Evolutionary conservation across 2,329 filamentous ascomycete species (phyloP).

Genomic region (Paracoccidioides lutzii): DNA sequence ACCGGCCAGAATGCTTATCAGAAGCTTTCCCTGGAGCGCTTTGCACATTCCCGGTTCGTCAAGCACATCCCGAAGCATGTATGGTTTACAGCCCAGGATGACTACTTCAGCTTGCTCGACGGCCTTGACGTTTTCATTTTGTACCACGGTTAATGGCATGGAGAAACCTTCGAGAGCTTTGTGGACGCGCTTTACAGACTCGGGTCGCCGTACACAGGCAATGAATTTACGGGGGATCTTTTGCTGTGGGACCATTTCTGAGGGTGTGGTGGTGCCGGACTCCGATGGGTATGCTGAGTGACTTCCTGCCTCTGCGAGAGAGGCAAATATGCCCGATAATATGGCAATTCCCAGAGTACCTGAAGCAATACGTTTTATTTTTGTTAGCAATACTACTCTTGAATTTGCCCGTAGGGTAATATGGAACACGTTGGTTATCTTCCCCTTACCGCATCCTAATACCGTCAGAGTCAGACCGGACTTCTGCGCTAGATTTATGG

Average conservation of each 20-base stretch:
- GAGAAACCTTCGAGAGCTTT: conserved; percentile 52
- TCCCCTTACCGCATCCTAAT: conserved; percentile 60
- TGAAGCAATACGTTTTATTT: conserved; percentile 21
- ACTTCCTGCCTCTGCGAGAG: conserved; percentile 44
- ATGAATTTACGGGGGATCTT: conserved; percentile 63
- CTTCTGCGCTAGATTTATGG: conserved; percentile 23
- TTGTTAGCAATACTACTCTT: conserved; percentile 2
- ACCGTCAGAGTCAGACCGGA: conserved; percentile 55
- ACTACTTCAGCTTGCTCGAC: conserved; percentile 58
- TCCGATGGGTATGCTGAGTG: conserved; percentile 19
- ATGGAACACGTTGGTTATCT: neutral
- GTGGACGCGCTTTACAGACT: conserved; percentile 56
- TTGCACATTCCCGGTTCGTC: conserved; percentile 53
- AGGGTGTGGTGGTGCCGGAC: conserved; percentile 27
- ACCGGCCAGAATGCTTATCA: conserved; percentile 72
- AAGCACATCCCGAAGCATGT: conserved; percentile 58
- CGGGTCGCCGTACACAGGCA: conserved; percentile 61
- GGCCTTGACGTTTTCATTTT: conserved; percentile 58
- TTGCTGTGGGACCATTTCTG: conserved; percentile 33
- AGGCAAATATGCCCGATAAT: conserved; percentile 63
- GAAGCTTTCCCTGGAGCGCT: conserved; percentile 63
- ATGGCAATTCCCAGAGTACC: conserved; percentile 80
- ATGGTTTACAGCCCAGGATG: conserved; percentile 69
- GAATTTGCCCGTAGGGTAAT: neutral
- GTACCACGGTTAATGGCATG: conserved; percentile 50